A percentile compares a stretch with the other conserved stretches of the same genome.
Conservation (phyloP, 73 alveolate species). For the Tetrahymena malaccensis region DNA sequence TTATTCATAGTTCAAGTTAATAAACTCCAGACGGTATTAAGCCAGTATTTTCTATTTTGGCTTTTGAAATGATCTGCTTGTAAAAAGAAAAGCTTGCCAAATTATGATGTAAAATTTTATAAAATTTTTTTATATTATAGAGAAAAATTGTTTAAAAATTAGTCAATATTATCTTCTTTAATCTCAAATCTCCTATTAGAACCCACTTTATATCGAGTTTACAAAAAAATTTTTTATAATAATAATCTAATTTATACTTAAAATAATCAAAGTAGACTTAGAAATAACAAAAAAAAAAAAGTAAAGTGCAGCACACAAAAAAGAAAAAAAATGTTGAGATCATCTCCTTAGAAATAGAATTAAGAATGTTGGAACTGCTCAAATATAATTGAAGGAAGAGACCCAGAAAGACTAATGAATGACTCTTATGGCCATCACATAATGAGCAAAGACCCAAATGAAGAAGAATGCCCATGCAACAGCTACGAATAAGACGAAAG, state of each 20-base stretch:
- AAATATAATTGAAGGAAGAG: not conserved
- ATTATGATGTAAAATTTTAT: not conserved
- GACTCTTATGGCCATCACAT: not conserved
- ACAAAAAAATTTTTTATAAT: not conserved
- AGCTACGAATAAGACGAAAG: not conserved
- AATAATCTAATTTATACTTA: not conserved
- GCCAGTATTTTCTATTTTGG: not conserved
- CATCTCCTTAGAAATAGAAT: not conserved
- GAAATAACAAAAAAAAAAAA: not conserved
- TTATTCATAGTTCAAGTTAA: not conserved
- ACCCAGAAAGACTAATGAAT: not conserved
- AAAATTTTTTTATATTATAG: not conserved
- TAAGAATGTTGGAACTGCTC: not conserved
- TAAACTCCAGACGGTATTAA: not conserved
- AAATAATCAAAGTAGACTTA: not conserved
- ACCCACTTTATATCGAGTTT: not conserved
- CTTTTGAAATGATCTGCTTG: too few relatives aligned
- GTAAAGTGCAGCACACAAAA: not conserved
- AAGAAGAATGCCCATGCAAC: not conserved
- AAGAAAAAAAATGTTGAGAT: not conserved
- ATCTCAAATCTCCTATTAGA: not conserved
- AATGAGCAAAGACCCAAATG: not conserved
- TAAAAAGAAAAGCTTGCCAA: not conserved
- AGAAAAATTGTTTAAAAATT: not conserved
- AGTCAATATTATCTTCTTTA: not conserved